Evolutionary conservation across 2,329 filamentous ascomycete genomes (phyloP), one percentile per base, ranked within the genome.

Genomic region (Pestalotiopsis sp.): DNA sequence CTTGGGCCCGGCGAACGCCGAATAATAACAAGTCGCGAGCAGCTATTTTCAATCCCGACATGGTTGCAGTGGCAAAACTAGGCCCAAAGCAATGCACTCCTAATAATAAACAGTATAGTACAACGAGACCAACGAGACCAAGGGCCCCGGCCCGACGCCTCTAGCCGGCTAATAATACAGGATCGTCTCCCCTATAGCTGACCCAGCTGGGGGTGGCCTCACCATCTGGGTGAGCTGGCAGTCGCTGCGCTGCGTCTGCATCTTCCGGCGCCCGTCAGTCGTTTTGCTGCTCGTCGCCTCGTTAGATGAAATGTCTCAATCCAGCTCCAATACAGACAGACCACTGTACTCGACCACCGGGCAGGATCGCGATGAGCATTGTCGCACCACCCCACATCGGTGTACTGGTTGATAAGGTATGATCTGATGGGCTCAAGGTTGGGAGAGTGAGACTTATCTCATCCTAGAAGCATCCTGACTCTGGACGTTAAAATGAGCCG

Each of bases 371-470:
- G 13, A 61, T 61, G 27, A 12, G 38, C 31, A 36, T 52, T 52
- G 25, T 27, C 59, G 25, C 27, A 59, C 14, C 14, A 20, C 31
- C 25, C 59, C 31, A 17, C 59, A 36, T 39, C 31, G 27, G 59
- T 39, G 59, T 36, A 61, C 31, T 36, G 31, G 20, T n/a, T 61
- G 59, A 61, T 39, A 61, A 61, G 59, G 59, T 61, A 61, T 61
- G 59, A 61, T 61, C 27, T 61, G 59, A 61, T 61, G 59, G 14
- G 9, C 45, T n/a, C 59, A 61, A 61, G 59, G 59, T 38, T 61
- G 7, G 17, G 17, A n/a, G 45, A 9, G 45, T 52, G 59, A 61
- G 59, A 61, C 59, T 61, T 39, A 39, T 61, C 59, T 61, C 59
- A 61, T 31, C 17, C 31, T 27, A 20, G 38, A 36, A 61, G 23